phyloP scores from a whole-genome alignment of 1,284 basidiomycete genomes.

The Grifola frondosa region DNA sequence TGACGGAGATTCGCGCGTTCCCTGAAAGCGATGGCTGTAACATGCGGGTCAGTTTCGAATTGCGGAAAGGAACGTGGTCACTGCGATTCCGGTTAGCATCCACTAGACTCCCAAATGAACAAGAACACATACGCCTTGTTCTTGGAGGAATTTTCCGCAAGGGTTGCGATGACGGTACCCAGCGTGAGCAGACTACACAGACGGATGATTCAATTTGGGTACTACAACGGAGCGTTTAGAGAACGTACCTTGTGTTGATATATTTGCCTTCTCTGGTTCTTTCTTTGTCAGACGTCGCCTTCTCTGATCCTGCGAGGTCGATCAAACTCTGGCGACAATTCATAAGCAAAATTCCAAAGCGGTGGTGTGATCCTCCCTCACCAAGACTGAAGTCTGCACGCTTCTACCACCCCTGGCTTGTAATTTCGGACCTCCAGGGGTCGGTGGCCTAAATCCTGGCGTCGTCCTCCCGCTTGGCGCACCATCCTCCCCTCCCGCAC shows the following conservation, averaged over 20 bases:
- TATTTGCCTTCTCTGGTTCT: conserved; percentile 90
- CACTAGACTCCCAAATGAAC: not conserved
- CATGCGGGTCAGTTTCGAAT: conserved; percentile 92
- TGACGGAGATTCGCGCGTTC: conserved; percentile 93
- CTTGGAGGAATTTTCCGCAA: conserved; percentile 84
- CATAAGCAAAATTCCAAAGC: not conserved
- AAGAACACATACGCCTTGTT: conserved; percentile 55
- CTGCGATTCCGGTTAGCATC: conserved; percentile 32
- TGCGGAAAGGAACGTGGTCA: conserved; percentile 93
- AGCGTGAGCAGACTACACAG: conserved; percentile 76
- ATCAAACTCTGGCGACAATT: conserved; percentile 68
- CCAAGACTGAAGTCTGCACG: conserved; percentile 80
- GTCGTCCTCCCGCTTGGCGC: conserved; percentile 50
- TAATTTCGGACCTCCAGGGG: conserved; percentile 61
- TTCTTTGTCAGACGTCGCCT: conserved; percentile 91
- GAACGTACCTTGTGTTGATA: conserved; percentile 78
- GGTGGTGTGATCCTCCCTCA: conserved; percentile 31
- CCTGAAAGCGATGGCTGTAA: conserved; percentile 94
- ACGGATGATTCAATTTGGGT: not conserved
- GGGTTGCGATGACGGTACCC: conserved; percentile 84
- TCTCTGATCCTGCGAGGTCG: conserved; percentile 97
- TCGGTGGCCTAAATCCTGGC: conserved; percentile 60
- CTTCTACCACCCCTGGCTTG: conserved; percentile 73
- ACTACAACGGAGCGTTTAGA: not conserved
- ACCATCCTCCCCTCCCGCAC: conserved; percentile 41